phyloP scores from a whole-genome alignment of 1,284 basidiomycete species.

The Boletus hoseneyae region DNA sequence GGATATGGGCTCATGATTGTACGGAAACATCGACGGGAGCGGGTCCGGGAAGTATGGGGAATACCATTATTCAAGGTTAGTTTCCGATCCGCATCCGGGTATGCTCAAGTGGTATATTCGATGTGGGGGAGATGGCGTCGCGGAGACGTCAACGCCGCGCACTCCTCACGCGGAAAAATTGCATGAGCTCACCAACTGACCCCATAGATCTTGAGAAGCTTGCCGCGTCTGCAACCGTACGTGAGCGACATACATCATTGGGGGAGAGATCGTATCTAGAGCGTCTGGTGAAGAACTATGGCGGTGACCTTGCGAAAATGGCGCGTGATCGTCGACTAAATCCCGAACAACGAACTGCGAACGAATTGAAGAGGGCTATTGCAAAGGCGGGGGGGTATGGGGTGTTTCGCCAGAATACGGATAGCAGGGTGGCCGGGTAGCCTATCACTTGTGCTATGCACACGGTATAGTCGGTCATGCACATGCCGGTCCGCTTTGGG shows the following conservation, averaged over 20 bases:
- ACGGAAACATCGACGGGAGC: background rate
- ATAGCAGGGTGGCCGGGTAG: conserved; percentile 6
- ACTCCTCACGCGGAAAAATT: background rate
- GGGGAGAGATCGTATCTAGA: conserved; percentile 72
- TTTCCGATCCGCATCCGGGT: conserved; percentile 1
- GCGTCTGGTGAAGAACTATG: conserved; percentile 69
- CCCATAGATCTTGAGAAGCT: conserved; percentile 46
- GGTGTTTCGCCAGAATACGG: conserved; percentile 9
- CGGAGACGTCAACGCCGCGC: background rate
- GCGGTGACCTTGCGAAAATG: conserved; percentile 75
- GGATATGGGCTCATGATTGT: conserved; percentile 19
- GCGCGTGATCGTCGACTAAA: conserved; percentile 79
- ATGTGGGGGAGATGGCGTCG: background rate
- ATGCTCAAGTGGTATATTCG: background rate
- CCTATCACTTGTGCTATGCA: background rate
- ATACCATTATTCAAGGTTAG: conserved; percentile 38
- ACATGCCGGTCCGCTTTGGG: conserved; percentile 16
- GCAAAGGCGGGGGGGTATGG: conserved; percentile 44
- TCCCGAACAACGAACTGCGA: conserved; percentile 81
- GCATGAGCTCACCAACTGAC: conserved; percentile 11
- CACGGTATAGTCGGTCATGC: background rate
- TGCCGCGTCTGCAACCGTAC: conserved; percentile 41
- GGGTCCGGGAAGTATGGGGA: background rate
- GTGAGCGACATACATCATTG: conserved; percentile 63
- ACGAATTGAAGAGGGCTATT: conserved; percentile 70